Base-by-base conservation (phyloP, 169 alveolate genomes). In the Toxoplasma gondii region DNA sequence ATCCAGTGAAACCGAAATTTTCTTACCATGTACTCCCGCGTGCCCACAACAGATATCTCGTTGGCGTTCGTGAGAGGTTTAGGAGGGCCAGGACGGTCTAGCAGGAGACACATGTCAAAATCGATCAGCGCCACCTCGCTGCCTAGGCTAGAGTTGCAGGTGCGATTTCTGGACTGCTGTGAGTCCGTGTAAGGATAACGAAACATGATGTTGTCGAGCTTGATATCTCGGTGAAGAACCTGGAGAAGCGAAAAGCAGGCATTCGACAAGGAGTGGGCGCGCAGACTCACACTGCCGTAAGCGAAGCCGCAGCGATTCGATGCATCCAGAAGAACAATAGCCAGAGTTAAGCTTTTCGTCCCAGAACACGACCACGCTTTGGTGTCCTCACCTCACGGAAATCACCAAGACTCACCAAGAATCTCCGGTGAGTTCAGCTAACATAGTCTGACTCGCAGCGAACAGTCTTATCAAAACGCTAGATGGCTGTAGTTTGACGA, bases 11-110 rank as follows among this genome's bases (percentile, higher is more conserved):
- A 27, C n/a, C 29, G 1, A 12, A 45, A 10, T 17, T 29, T 10
- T 38, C 91, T 12, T 19, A 93, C 95, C 95, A 93, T 93, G 67
- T 93, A 93, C 34, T 93, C 95, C 31, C 95, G 84, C 34, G 95
- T 93, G 44, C 95, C 95, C 27, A 93, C 95, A 22, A 93, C 90
- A 31, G 95, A 83, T 36, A 93, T 43, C 58, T 93, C 95, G 45
- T 78, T 44, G 34, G 44, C 70, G 38, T 43, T 45, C 64, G 10
- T n/a, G 39, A 44, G 53, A 0, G 92, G 90, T 81, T 64, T 69
- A 38, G 92, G 95, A 7, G 82, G 88, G 64, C 69, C 93, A 39
- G 70, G 44, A n/a, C 88, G 44, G 58, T 83, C 88, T 0, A 92
- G 90, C 43, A 92, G 88, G 43, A 92, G 81, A 36, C 95, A 86